Evolutionary conservation across 805 yeast genomes (phyloP), one percentile per base, ranked within the genome.

Genomic region (Nakazawaea sp.): DNA sequence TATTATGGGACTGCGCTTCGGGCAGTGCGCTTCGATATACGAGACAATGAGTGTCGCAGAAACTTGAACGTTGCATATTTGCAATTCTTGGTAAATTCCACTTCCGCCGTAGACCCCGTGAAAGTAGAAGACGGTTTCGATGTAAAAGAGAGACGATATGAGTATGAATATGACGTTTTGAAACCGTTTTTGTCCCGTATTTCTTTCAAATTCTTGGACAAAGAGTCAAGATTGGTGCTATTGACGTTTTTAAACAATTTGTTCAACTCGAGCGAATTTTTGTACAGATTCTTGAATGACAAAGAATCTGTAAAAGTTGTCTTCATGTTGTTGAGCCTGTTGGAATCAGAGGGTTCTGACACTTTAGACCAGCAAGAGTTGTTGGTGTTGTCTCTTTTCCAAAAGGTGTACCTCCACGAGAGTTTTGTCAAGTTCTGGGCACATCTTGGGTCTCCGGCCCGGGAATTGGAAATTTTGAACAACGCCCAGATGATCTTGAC

Each of bases 401-500:
- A 45, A 29, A 48, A 45, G 12, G 33, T 60, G 7, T 34, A 50
- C 2, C 33, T 45, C 3, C 64, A 62, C 39, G 68, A 61, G 41
- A 52, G 57, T 29, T 59, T 51, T 37, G 53, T 49, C 4, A 52
- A 53, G 4, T 61, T 48, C 19, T 36, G 52, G n/a, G 29, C 46
- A 9, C 38, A 32, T 8, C 25, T 41, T 3, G 27, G 44, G 9
- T 35, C 34, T 5, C 13, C 15, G n/a, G 24, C 20, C 12, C 19
- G 27, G 19, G 8, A 30, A 33, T 13, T 38, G 8, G 43, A 45
- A 21, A 35, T 59, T 17, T 40, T 66, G 18, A 47, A 50, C 27
- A 38, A 52, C 6, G 37, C 49, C 11, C 72, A 68, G 43, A 41
- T 67, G 5, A 40, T 69, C 2, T 44, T 64, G 2, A 60, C 68